These are phyloP conservation scores for Gaeumannomyces sp. DNA, from an alignment of 2,329 filamentous ascomycete species.

Conservation along the genomic window DNA sequence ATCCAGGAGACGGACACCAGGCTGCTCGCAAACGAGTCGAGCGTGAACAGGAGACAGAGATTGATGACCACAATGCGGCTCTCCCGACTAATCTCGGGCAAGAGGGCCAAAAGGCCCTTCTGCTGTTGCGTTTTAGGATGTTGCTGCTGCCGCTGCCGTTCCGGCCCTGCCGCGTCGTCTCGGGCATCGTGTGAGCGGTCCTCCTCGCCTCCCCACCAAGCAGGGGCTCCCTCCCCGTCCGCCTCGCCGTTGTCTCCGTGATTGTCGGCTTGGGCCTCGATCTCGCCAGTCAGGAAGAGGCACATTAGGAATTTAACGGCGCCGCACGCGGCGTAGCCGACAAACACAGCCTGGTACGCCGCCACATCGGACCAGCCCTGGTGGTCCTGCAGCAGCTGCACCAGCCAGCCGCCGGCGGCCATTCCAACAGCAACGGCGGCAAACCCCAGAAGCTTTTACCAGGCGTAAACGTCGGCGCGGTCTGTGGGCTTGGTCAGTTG, in stretches of 20 bases:
- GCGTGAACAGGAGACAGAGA: slow-evolving; percentile 59
- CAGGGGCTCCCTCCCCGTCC: slow-evolving; percentile 9
- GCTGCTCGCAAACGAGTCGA: slow-evolving; percentile 66
- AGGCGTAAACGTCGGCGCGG: slow-evolving; percentile 53
- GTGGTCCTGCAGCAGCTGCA: slow-evolving; percentile 40
- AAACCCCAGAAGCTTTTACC: slow-evolving; percentile 53
- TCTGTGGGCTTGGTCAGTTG: slow-evolving; percentile 42
- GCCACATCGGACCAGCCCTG: slow-evolving; percentile 36
- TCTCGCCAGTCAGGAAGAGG: slow-evolving; percentile 34
- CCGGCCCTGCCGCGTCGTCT: background rate
- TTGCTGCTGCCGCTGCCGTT: background rate
- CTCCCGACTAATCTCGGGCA: slow-evolving; percentile 52
- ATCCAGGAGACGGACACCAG: slow-evolving; percentile 59
- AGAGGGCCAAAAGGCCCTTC: slow-evolving; percentile 22
- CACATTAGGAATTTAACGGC: slow-evolving; percentile 49
- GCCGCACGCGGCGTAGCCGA: slow-evolving; percentile 50
- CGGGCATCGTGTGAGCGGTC: background rate
- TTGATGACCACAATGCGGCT: slow-evolving; percentile 49
- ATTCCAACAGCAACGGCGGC: slow-evolving; percentile 57
- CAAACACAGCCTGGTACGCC: slow-evolving; percentile 52
- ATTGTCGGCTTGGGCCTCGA: slow-evolving; percentile 22
- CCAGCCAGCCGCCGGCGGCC: slow-evolving; percentile 51
- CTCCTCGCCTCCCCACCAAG: slow-evolving; percentile 5
- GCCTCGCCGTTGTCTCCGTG: background rate
- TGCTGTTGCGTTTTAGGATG: background rate